These are phyloP conservation scores for Parsonsia alboflavescens DNA, from an alignment of 257 asterid genomes.

Conservation along the genomic window DNA sequence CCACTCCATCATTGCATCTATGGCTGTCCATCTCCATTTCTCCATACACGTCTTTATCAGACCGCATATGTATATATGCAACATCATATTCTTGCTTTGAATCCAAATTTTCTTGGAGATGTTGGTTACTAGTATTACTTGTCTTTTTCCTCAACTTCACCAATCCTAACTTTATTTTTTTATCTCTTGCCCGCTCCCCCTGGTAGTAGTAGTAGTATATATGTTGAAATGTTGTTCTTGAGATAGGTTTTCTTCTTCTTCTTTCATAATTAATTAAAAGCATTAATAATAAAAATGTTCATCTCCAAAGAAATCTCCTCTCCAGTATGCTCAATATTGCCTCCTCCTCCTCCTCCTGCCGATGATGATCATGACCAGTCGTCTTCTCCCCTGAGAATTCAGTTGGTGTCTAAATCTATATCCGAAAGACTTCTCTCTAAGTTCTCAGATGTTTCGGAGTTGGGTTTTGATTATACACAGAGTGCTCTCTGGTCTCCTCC, in stretches of 20 bases:
- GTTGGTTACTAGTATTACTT: background rate
- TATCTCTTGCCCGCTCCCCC: background rate
- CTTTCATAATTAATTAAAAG: background rate
- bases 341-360: background rate
- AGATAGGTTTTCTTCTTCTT: no score
- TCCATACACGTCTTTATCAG: slow-evolving; percentile 46
- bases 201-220: no score
- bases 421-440: slow-evolving; percentile 58
- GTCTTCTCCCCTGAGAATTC: slow-evolving; percentile 39
- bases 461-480: slow-evolving; percentile 56
- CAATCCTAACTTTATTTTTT: slow-evolving; percentile 16
- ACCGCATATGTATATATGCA: no score
- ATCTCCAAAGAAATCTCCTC: slow-evolving; percentile 55
- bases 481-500: slow-evolving; percentile 94
- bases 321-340: slow-evolving; percentile 7
- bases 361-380: background rate
- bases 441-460: slow-evolving; percentile 63
- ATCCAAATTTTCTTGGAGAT: background rate
- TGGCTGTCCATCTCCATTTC: slow-evolving; percentile 20
- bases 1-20: slow-evolving; percentile 38
- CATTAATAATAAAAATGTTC: slow-evolving; percentile 30
- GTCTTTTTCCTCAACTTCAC: slow-evolving; percentile 12
- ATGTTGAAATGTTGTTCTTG: no score
- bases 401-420: slow-evolving; percentile 64
- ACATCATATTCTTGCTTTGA: background rate